Evolutionary conservation across 2,329 filamentous ascomycete species (phyloP).

Genomic region (Dactylellina parvicollis): DNA sequence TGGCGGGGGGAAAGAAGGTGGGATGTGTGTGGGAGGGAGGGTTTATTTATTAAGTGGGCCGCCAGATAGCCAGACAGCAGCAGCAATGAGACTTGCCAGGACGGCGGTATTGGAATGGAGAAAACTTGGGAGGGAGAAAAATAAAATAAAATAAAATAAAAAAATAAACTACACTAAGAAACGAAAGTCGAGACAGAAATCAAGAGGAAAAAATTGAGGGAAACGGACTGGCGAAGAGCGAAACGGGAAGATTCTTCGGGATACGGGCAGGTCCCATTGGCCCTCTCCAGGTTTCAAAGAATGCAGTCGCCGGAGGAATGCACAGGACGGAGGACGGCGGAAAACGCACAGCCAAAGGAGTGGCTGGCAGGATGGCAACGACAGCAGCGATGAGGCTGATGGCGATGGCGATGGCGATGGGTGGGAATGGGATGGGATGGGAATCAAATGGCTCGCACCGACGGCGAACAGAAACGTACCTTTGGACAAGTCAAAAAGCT

Average conservation of each 20-base stretch:
- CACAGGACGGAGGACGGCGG: neutral
- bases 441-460: too few species aligned
- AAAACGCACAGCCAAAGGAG: neutral
- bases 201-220: neutral
- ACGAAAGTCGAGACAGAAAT: neutral
- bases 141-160: neutral
- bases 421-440: too few species aligned
- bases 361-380: too few species aligned
- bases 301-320: neutral
- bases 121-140: constrained; percentile 2
- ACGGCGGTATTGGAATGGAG: too few species aligned
- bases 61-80: neutral
- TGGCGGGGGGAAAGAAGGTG: constrained; percentile 43
- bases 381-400: constrained; percentile 1
- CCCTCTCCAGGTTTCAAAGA: constrained; percentile 1
- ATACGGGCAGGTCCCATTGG: neutral
- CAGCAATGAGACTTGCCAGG: constrained; percentile 18
- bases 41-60: too few species aligned
- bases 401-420: neutral
- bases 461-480: neutral
- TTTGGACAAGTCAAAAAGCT: neutral
- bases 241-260: neutral
- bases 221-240: neutral
- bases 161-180: neutral
- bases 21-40: constrained; percentile 21